Base-by-base conservation (phyloP, 805 yeast species). In the Wickerhamia fluorescens region DNA sequence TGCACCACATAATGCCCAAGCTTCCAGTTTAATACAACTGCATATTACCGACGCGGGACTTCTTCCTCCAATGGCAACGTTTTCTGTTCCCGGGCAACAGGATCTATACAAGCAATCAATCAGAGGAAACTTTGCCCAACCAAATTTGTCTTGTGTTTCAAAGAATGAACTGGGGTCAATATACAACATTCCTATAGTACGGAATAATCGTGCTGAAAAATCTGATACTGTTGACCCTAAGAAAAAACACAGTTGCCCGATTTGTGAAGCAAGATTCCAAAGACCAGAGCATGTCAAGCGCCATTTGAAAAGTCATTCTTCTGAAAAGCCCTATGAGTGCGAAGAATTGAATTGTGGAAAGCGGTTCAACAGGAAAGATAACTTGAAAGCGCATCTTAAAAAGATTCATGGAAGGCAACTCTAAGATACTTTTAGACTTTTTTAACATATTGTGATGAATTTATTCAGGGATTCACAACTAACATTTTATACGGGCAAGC, bases 221-320 rank as follows among this genome's bases (percentile, higher is more conserved):
- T 58, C 61, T 29, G 65, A 69, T 28, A 34, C 34, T 17, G 29
- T 38, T 23, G 68, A 62, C 37, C 65, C 67, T 6, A 75, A 73
- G 44, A 78, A 76, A 49, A 61, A 64, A 28, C 83, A 78, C 49
- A 65, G 64, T 38, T 78, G 86, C 53, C 82, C 82, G 2, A 48
- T 75, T 23, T 76, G 85, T 46, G 73, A 69, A 27, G 65, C 75
- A 22, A 53, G 69, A 28, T 77, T 77, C 59, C 84, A 76, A 47
- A 53, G 82, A 38, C 81, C 86, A 3, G 86, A 78, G 43, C 86
- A 78, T 49, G 86, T 78, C 16, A 78, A 73, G 47, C 50, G 84
- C 37, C 76, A 73, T 43, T 61, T 73, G 68, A 65, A 74, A 45
- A 61, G 72, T 24, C 79, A 73, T 48, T 66, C 75, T 4, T 56